Percentiles rank a stretch among this genome's conserved stretches.
Evolutionary conservation across 106 monocot species (phyloP).

Genomic region (Platanthera guangdongensis): DNA sequence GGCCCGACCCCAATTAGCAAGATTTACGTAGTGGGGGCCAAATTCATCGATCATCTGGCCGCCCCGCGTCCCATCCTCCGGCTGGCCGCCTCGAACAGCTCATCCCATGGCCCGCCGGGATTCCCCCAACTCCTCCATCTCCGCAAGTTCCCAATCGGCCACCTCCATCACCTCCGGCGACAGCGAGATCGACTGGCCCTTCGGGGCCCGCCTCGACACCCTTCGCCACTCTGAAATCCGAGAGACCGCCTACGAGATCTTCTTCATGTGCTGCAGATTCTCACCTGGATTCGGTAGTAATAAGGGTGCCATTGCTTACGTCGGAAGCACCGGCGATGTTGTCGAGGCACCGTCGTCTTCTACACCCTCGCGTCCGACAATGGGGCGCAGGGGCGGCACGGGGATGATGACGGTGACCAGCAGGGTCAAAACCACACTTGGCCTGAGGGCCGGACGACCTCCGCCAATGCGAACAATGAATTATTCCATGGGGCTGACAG

Average conservation of each 20-base stretch:
- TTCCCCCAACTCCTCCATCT: conserved; percentile 15
- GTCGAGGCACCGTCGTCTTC: not conserved
- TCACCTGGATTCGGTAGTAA: conserved; percentile 37
- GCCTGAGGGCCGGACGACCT: conserved; percentile 36
- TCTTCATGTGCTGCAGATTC: conserved; percentile 72
- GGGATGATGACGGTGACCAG: conserved; percentile 41
- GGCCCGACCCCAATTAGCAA: not conserved
- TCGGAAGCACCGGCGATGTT: conserved; percentile 6
- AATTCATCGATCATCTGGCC: not conserved
- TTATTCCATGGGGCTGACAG: not conserved
- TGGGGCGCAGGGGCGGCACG: conserved; percentile 9
- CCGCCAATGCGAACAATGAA: conserved; percentile 30
- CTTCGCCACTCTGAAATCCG: conserved; percentile 49
- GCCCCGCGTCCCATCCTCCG: not conserved
- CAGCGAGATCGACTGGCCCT: conserved; percentile 64
- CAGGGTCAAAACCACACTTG: conserved; percentile 39
- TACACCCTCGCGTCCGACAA: not conserved
- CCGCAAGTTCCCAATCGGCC: not conserved
- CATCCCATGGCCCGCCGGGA: not conserved
- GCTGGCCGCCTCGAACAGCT: not conserved
- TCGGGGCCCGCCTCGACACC: conserved; percentile 55
- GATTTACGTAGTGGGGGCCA: not conserved
- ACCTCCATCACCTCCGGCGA: conserved; percentile 8
- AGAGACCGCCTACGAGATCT: conserved; percentile 83
- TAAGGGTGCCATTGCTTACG: not conserved